A percentile compares a stretch with the other conserved stretches of the same genome.
These are phyloP conservation scores for Apiospora marii DNA, from an alignment of 2,329 filamentous ascomycete genomes.

Conservation along the genomic window DNA sequence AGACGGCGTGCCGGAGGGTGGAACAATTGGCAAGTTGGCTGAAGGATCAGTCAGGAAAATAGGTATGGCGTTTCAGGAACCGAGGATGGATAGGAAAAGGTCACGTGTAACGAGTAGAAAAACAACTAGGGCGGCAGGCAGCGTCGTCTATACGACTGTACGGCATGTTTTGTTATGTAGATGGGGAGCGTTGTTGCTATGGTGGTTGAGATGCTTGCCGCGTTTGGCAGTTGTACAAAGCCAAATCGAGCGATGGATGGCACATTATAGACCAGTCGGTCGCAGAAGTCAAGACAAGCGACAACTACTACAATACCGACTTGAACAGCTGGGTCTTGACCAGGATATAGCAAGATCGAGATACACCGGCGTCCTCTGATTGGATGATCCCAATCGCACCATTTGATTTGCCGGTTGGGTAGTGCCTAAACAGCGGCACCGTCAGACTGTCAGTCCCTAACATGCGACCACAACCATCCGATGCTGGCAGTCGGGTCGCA, in stretches of 20 bases:
- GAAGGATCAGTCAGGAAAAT: slow-evolving; percentile 10
- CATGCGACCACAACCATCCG: background rate
- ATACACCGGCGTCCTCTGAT: background rate
- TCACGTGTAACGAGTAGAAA: background rate
- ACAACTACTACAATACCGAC: background rate
- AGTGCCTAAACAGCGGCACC: background rate
- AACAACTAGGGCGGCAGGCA: background rate
- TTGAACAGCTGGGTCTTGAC: background rate
- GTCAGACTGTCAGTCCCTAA: background rate
- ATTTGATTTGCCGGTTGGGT: slow-evolving; percentile 4
- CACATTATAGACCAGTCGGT: background rate
- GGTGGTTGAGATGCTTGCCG: background rate
- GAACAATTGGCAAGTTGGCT: slow-evolving; percentile 11
- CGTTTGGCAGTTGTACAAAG: background rate
- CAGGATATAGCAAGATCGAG: background rate
- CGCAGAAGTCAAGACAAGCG: background rate
- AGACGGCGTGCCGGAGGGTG: slow-evolving; percentile 2
- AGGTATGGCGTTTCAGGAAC: background rate
- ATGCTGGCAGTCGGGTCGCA: background rate
- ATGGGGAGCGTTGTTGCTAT: background rate
- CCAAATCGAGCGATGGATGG: background rate
- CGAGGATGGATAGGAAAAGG: background rate
- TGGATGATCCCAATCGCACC: background rate
- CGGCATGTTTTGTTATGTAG: background rate
- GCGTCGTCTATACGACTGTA: background rate